Conservation (phyloP, 75 land plant genomes). For the Larix kaempferi region DNA sequence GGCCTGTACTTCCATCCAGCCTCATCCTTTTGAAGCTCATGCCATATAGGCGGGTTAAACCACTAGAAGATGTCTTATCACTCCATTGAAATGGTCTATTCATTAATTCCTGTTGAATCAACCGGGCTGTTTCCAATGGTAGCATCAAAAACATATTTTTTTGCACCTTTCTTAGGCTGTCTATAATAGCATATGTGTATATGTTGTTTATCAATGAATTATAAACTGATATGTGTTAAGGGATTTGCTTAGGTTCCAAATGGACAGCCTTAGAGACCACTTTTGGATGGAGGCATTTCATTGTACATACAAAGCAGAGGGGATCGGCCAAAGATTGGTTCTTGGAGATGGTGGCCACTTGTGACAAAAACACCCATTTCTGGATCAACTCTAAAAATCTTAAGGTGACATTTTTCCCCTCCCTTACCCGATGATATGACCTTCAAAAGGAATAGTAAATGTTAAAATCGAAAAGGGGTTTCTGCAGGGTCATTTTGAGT, state of each 20-base stretch:
- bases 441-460: background rate
- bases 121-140: no score
- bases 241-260: constrained; percentile 26
- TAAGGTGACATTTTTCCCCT: constrained; percentile 17
- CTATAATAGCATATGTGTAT: no score
- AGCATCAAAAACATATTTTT: no score
- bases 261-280: constrained; percentile 55
- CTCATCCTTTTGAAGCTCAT: no score
- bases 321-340: constrained; percentile 45
- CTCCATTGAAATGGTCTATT: no score
- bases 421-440: background rate
- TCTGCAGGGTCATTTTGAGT: background rate
- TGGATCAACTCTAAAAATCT: constrained; percentile 44
- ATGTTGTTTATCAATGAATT: no score
- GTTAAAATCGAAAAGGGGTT: background rate
- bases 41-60: no score
- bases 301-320: constrained; percentile 28
- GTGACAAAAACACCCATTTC: constrained; percentile 40
- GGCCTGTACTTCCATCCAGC: no score
- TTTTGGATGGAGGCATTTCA: constrained; percentile 46
- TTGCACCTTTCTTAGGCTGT: no score
- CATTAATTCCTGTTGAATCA: no score
- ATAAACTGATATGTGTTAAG: no score
- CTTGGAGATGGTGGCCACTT: constrained; percentile 48
- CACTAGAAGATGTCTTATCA: no score